Base-by-base conservation (phyloP, 108 stramenopile genomes). In the Hondaea fermentalgiana region DNA sequence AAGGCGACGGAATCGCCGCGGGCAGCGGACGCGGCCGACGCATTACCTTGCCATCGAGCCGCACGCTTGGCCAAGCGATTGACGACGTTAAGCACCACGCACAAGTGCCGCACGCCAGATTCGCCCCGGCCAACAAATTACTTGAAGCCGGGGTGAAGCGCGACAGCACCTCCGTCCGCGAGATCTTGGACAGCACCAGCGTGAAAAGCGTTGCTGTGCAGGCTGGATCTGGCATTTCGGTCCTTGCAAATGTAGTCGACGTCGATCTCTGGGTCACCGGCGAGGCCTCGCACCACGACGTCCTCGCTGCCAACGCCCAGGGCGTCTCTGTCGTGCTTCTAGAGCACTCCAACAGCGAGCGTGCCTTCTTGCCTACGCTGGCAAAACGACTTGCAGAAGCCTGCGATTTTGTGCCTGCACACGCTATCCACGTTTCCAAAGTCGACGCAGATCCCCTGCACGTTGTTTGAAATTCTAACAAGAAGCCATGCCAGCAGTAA, bases 281-380 rank as follows among this genome's bases (percentile, higher is more conserved):
- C 44, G 88, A 88, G 72, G 44, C 72, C 69, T 69, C 60, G 17
- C 88, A 88, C 58, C 88, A 88, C 58, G 88, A 88, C 1, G 28
- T 71, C 19, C 69, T 88, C 8, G 28, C 60, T 23, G 88, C 60
- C 35, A 72, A 25, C 6, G 42, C 25, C 0, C 42, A 29, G 72
- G 88, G 88, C 51, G 23, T 19, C 16, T 59, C 60, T 21, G 88
- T 88, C 3, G 3, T 88, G 14, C 72, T 88, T 21, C 23, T 72
- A 8, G 60, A 88, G 47, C 88, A 88, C 69, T 72, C 88, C 69
- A 88, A 88, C 88, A 88, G 29, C 51, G 88, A 88, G 72, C 49
- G 88, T 5, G 88, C 72, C n/a, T 88, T 51, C 57, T 23, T 88
- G 55, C 64, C 3, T 43, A 29, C 6, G 42, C 53, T 88, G 5